Evolutionary conservation across 1,284 basidiomycete genomes (phyloP), one percentile per base, ranked within the genome.

Genomic region (Cutaneotrichosporon curvatum): DNA sequence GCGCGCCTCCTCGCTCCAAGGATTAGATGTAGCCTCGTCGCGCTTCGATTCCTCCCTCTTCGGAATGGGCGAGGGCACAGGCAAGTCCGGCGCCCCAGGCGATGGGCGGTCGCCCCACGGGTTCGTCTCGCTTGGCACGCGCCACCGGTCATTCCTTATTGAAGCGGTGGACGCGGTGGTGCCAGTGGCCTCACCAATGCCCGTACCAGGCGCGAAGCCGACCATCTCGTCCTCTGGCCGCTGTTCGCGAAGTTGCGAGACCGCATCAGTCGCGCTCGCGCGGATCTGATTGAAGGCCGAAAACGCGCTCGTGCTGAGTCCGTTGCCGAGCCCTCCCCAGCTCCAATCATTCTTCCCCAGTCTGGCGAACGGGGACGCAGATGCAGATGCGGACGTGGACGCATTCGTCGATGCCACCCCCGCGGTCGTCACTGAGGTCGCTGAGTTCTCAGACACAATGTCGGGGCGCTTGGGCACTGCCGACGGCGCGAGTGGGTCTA

Each of bases 241-340:
- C 21, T 25, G 55, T 37, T 65, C 65, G 39, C 53, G 53, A 7
- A 67, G 42, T 47, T 65, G 63, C 31, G 51, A 43, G n/a, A 65
- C 51, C 5, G 67, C 68, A 31, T 70, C 70, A 10, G 59, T 43
- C 2, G 63, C 62, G 15, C 67, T 61, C 15, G 55, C 59, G 38
- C 61, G 60, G 47, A 72, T 57, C 41, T 67, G 56, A 42, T 56
- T 55, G 15, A 73, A 50, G 4, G 61, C 70, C 11, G 45, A 65
- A 21, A 68, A 53, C 0, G 72, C 72, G 4, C 67, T 64, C 2
- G 61, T 59, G 12, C 63, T 63, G 23, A 72, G 37, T 0, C 64
- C 63, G 9, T 60, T 58, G 8, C 25, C 25, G 8, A 28, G 25
- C 25, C 25, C 25, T 7, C 25, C 25, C 71, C 70, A 72, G 25